Evolutionary conservation across 2,329 filamentous ascomycete genomes (phyloP).

Genomic region (Microcera coccophila): DNA sequence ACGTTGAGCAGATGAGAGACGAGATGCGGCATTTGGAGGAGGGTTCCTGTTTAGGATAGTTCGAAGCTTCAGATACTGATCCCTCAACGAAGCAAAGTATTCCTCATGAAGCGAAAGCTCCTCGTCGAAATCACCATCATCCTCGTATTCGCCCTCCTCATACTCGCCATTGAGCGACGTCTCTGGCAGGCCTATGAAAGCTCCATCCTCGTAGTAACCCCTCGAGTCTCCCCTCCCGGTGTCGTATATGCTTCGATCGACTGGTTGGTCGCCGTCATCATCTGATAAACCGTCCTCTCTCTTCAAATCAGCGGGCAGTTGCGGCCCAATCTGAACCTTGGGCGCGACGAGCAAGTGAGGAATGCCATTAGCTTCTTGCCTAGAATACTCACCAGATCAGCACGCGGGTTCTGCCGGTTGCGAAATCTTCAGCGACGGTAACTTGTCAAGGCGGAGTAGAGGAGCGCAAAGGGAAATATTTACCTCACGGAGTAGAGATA

Average conservation of each 20-base stretch:
- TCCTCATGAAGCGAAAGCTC: slow-evolving; percentile 51
- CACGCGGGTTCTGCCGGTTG: slow-evolving; percentile 21
- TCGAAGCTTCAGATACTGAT: slow-evolving; percentile 64
- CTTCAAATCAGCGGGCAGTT: slow-evolving; percentile 40
- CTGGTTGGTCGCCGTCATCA: slow-evolving; percentile 28
- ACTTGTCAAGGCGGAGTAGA: slow-evolving; percentile 3
- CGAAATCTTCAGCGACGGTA: slow-evolving; percentile 27
- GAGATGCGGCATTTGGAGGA: slow-evolving; percentile 48
- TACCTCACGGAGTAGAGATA: slow-evolving; percentile 71
- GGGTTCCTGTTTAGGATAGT: slow-evolving; percentile 54
- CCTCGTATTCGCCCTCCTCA: slow-evolving; percentile 27
- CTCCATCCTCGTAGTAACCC: slow-evolving; percentile 73
- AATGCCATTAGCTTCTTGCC: slow-evolving; percentile 70
- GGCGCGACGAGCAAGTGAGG: slow-evolving; percentile 68
- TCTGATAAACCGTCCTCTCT: slow-evolving; percentile 23
- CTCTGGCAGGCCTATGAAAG: slow-evolving; percentile 64
- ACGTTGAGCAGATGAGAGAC: slow-evolving; percentile 52
- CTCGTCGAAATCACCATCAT: slow-evolving; percentile 21
- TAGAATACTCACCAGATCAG: slow-evolving; percentile 55
- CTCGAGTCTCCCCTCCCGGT: slow-evolving; percentile 49
- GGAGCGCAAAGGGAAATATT: slow-evolving; percentile 28
- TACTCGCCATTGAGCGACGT: slow-evolving; percentile 26
- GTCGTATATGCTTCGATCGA: slow-evolving; percentile 46
- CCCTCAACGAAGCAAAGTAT: slow-evolving; percentile 64
- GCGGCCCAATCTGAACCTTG: slow-evolving; percentile 50